phyloP scores from a whole-genome alignment of 495 filamentous ascomycete species.

The Penicillium macrosclerotiorum region DNA sequence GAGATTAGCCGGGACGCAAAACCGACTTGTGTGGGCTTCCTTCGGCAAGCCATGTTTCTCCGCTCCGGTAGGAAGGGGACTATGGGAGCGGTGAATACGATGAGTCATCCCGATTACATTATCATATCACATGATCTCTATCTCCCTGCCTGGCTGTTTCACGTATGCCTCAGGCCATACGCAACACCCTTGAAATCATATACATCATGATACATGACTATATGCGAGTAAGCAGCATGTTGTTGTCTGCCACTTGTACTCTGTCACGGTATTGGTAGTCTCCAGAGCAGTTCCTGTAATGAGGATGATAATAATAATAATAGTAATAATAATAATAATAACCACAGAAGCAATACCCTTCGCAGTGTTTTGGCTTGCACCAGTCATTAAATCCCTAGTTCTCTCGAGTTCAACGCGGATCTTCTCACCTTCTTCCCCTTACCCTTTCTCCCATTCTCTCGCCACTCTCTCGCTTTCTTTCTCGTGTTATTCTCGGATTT shows the following conservation, averaged over 20 bases:
- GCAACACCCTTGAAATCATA: neutral
- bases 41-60: conserved; percentile 1
- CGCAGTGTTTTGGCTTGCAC: conserved; percentile 1
- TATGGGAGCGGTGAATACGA: too few relatives aligned
- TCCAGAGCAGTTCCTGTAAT: too few relatives aligned
- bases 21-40: conserved; percentile 6
- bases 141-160: neutral
- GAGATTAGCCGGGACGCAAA: conserved; percentile 18
- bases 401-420: neutral
- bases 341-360: neutral
- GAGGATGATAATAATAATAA: too few relatives aligned
- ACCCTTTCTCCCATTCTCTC: neutral
- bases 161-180: neutral
- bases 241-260: too few relatives aligned
- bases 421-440: too few relatives aligned
- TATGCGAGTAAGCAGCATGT: too few relatives aligned
- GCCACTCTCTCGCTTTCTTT: neutral
- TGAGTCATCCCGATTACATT: neutral
- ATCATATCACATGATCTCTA: neutral
- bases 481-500: neutral
- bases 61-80: conserved; percentile 1
- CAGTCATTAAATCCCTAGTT: neutral
- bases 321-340: too few relatives aligned
- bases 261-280: too few relatives aligned
- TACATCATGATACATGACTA: too few relatives aligned